Base-by-base conservation (phyloP, 2,329 filamentous ascomycete genomes). In the Paecilomyces niveus region DNA sequence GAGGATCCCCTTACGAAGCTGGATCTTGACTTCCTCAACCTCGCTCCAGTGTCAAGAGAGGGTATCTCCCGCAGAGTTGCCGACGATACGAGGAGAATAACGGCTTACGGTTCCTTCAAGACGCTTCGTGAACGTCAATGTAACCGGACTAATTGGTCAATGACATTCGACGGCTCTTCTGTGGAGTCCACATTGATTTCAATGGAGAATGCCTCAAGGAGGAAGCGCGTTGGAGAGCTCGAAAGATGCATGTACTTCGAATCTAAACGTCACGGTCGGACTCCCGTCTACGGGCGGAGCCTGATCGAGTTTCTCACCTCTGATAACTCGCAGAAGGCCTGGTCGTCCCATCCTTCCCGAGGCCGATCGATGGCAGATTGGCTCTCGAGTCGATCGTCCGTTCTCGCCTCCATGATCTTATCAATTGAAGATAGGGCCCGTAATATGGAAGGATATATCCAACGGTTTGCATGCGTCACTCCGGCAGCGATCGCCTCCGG, bases 381-480 rank as follows among this genome's bases (percentile, higher is more conserved):
- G 90, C 85, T 92, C 58, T 85, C 89, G 56, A 85, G 87, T 62
- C 85, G 87, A 57, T 89, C 89, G 3, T 71, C 73, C 5, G 68
- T 74, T 29, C 72, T 77, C 35, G 71, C 73, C 2, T 75, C 74
- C 3, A 84, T 94, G 75, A 84, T 94, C n/a, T 85, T 87, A 18
- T 91, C 87, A 0, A 73, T 96, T 0, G 83, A 88, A 49, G 83
- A 90, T 66, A 87, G 92, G 24, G 87, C 92, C 1, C 82, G 85
- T 55, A 80, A 81, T 13, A 81, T 96, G 74, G 87, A 93, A 67
- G 85, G 85, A 0, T 86, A 83, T 2, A 87, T 99, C 56, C 86
- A 89, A 62, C 90, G 93, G 70, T 99, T 97, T 68, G 90, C 89
- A 0, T 99, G 93, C 67, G 86, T 96, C 33, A 97, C 94, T 0